phyloP scores from a whole-genome alignment of 768 basidiomycete species.

The Rhizopogon salebrosus region DNA sequence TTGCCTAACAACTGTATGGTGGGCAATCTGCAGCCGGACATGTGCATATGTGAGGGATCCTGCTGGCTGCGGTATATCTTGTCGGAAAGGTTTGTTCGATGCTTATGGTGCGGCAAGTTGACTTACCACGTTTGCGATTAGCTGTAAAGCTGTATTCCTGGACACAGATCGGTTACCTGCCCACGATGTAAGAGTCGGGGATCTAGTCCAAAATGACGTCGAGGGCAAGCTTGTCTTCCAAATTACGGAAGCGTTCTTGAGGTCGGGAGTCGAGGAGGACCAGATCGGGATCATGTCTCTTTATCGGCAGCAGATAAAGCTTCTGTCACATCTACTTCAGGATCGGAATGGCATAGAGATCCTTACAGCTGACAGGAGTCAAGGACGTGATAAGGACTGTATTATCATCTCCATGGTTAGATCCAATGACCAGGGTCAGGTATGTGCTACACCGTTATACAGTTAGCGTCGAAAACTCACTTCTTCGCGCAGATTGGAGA shows the following conservation, averaged over 20 bases:
- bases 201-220: slow-evolving; percentile 82
- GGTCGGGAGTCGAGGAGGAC: slow-evolving; percentile 56
- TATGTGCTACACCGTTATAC: slow-evolving; percentile 32
- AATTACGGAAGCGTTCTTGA: slow-evolving; percentile 59
- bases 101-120: neutral
- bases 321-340: slow-evolving; percentile 63
- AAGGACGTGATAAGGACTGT: slow-evolving; percentile 94
- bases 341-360: slow-evolving; percentile 64
- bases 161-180: slow-evolving; percentile 85
- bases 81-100: slow-evolving; percentile 49
- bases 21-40: slow-evolving; percentile 24
- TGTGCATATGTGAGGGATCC: slow-evolving; percentile 24
- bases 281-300: slow-evolving; percentile 88
- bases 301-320: slow-evolving; percentile 94
- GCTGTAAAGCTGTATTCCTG: slow-evolving; percentile 88
- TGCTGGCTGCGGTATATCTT: slow-evolving; percentile 75
- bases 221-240: slow-evolving; percentile 73
- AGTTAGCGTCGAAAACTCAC: neutral
- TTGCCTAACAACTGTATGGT: slow-evolving; percentile 47
- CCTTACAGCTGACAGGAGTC: slow-evolving; percentile 88
- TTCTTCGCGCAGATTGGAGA: slow-evolving; percentile 68
- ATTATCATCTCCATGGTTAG: slow-evolving; percentile 90
- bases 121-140: slow-evolving; percentile 23
- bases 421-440: slow-evolving; percentile 74
- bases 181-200: slow-evolving; percentile 74